Base-by-base conservation (phyloP, 768 basidiomycete species). In the Hericium alpestre region DNA sequence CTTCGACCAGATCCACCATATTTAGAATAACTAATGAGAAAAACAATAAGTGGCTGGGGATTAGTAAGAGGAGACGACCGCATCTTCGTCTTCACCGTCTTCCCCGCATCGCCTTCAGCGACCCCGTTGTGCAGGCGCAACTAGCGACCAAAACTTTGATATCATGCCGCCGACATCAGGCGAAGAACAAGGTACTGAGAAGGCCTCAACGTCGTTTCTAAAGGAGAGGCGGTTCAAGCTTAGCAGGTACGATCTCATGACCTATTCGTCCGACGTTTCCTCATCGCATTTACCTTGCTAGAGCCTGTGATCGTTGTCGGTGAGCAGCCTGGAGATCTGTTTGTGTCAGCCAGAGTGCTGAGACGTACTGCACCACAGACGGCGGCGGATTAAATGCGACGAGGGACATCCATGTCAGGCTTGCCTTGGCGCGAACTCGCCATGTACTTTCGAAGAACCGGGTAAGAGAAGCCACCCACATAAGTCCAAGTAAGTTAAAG, bases 221-320 rank as follows among this genome's bases (percentile, higher is more conserved):
- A 91, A 89, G 70, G 89, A 92, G 65, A 77, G 90, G 55, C 79
- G 90, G 54, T 91, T 92, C 76, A 92, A 92, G 74, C 73, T 92
- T 57, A 90, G 86, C 80, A 86, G 89, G 90, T 32, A 51, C 50
- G 32, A 58, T 38, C 39, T 61, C 27, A n/a, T 9, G 8, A 32
- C 4, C n/a, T 13, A 51, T 53, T 23, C 49, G 56, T 25, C 25
- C 37, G 32, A 12, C 49, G 59, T 39, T 2, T 32, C 8, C 32
- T 32, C 32, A 32, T 32, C 8, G 9, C 32, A 9, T 32, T 32
- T 7, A 2, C 2, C 32, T 32, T n/a, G 57, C 38, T 61, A 91
- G 90, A 68, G 89, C 90, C 58, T 92, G 90, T 76, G 90, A 92
- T 78, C 87, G 90, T 59, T 92, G 90, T 75, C 82, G 90, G 88